Evolutionary conservation across 1,284 basidiomycete species (phyloP).

Genomic region (Tremellales sp.): DNA sequence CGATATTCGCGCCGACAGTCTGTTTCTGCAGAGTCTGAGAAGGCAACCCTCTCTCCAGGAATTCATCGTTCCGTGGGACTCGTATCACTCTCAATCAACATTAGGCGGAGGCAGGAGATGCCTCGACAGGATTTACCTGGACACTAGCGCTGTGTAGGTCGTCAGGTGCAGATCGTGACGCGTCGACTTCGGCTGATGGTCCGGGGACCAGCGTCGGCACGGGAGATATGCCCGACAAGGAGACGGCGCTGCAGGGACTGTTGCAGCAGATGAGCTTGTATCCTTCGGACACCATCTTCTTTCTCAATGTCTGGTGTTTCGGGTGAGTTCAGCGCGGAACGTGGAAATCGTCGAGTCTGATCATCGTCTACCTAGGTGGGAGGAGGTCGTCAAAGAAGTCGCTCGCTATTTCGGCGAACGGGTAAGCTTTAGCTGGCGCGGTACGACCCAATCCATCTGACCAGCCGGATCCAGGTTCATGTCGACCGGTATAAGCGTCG

Average conservation of each 20-base stretch:
- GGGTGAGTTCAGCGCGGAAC: slow-evolving; percentile 51
- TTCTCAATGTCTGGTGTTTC: slow-evolving; percentile 89
- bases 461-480: slow-evolving; percentile 61
- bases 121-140: slow-evolving; percentile 78
- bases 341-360: background rate
- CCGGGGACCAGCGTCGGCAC: slow-evolving; percentile 52
- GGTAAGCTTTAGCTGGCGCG: slow-evolving; percentile 48
- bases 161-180: background rate
- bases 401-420: slow-evolving; percentile 60
- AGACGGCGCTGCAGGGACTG: slow-evolving; percentile 62
- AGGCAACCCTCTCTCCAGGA: slow-evolving; percentile 66
- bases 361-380: slow-evolving; percentile 55
- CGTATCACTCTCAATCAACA: background rate
- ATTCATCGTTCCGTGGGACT: slow-evolving; percentile 55
- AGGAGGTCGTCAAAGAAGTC: slow-evolving; percentile 74
- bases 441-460: background rate
- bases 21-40: slow-evolving; percentile 64
- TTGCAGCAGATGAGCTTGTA: slow-evolving; percentile 65
- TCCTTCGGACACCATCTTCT: slow-evolving; percentile 68
- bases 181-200: slow-evolving; percentile 4
- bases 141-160: slow-evolving; percentile 56
- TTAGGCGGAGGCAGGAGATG: slow-evolving; percentile 17
- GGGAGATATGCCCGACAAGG: slow-evolving; percentile 68
- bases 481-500: slow-evolving; percentile 78
- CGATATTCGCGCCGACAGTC: slow-evolving; percentile 80